Evolutionary conservation across 1,284 basidiomycete genomes (phyloP).

Genomic region (Ganoderma meredithae): DNA sequence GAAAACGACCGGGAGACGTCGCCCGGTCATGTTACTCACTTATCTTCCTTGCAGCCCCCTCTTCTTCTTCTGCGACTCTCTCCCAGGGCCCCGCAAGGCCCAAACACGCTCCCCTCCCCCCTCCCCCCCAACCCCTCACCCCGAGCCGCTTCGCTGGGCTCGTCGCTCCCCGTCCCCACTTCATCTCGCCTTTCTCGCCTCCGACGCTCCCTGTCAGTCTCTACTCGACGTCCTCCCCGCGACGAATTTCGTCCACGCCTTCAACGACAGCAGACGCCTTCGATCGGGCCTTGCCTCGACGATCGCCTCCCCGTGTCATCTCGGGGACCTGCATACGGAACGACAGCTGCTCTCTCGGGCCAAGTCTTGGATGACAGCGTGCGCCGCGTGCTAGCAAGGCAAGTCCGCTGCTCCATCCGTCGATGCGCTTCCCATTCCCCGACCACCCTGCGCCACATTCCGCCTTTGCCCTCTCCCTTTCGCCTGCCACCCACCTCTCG

Average conservation of each 20-base stretch:
- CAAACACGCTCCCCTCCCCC: too few relatives aligned
- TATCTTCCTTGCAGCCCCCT: neutral
- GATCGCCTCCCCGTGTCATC: conserved; percentile 12
- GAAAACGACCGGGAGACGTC: neutral
- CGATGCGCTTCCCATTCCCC: conserved; percentile 2
- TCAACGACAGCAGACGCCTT: neutral
- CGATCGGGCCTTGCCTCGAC: neutral
- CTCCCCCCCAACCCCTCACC: too few relatives aligned
- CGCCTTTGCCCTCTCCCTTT: neutral
- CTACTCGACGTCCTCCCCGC: neutral
- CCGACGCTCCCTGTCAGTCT: neutral
- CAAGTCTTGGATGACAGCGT: neutral
- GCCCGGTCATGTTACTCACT: neutral
- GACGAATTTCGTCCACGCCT: neutral
- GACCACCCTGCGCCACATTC: neutral
- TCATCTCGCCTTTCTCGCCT: neutral
- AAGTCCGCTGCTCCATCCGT: neutral
- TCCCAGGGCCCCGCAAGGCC: neutral
- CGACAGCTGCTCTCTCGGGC: neutral
- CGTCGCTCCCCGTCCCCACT: neutral
- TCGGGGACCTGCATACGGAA: conserved; percentile 5
- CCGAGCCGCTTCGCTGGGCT: neutral
- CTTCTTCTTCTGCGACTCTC: conserved; percentile 8
- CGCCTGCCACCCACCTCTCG: neutral
- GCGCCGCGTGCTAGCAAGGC: conserved; percentile 2